Conservation (phyloP, 257 asterid species). For the Knoxia roxburghii region DNA sequence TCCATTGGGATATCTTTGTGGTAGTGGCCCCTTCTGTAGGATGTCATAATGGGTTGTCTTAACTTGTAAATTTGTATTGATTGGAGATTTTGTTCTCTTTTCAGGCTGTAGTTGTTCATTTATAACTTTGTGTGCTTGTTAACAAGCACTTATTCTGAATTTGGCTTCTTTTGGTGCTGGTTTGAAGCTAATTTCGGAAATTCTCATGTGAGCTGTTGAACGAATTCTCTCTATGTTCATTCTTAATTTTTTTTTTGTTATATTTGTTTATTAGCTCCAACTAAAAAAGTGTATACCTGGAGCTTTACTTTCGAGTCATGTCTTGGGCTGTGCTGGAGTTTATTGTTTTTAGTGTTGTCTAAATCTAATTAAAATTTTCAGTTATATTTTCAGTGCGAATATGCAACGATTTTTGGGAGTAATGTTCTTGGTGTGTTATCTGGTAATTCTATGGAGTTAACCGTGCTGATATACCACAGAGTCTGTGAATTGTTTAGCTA, state of each 20-base stretch:
- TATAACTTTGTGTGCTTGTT: neutral
- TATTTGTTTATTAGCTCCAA: neutral
- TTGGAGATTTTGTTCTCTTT: neutral
- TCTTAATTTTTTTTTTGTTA: neutral
- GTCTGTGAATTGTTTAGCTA: neutral
- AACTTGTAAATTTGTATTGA: neutral
- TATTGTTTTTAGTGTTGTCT: neutral
- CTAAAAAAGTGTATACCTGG: neutral
- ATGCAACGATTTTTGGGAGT: neutral
- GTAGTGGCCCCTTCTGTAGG: neutral
- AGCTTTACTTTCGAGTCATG: neutral
- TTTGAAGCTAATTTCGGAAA: neutral
- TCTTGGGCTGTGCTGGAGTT: neutral
- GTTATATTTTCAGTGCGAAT: neutral
- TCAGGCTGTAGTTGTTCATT: neutral
- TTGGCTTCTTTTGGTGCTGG: neutral
- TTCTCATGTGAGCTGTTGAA: conserved; percentile 1
- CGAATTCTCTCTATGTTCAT: neutral
- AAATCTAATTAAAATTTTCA: neutral
- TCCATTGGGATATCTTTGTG: neutral
- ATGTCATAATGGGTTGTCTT: neutral
- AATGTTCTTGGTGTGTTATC: neutral
- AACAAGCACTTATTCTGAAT: neutral
- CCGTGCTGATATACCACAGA: neutral
- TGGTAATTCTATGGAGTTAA: neutral